Evolutionary conservation across 306 rosid genomes (phyloP).

Genomic region (Lablab purpureus): DNA sequence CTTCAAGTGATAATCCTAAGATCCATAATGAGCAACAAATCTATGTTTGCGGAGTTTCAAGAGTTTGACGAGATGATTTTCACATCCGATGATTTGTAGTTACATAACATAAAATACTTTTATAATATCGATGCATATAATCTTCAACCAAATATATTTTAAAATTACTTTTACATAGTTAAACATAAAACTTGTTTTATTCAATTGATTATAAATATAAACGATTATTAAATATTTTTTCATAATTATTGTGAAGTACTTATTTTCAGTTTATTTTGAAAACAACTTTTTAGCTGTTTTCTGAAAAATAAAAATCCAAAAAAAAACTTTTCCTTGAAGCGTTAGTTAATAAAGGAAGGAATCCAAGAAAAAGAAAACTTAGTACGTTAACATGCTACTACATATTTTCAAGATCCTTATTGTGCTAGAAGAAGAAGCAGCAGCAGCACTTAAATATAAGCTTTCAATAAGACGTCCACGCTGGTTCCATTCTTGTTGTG

Average conservation of each 20-base stretch:
- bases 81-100: too few species aligned
- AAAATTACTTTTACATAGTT: not conserved
- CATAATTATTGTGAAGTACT: not conserved
- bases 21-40: too few species aligned
- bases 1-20: too few species aligned
- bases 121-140: too few species aligned
- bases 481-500: conserved; percentile 22
- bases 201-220: not conserved
- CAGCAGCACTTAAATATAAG: not conserved
- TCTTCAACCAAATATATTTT: not conserved
- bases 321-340: not conserved
- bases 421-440: not conserved
- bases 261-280: not conserved
- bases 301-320: not conserved
- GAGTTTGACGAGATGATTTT: too few species aligned
- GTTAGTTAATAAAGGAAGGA: not conserved
- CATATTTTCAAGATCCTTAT: not conserved
- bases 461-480: conserved; percentile 42
- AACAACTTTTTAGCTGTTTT: not conserved
- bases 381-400: not conserved
- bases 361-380: not conserved
- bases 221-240: not conserved
- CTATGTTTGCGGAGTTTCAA: too few species aligned
- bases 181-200: not conserved
- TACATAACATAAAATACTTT: too few species aligned